A percentile compares a stretch with the other conserved stretches of the same genome.
Evolutionary conservation across 345 rosid genomes (phyloP).

Genomic region (Rubroshorea leprosula): DNA sequence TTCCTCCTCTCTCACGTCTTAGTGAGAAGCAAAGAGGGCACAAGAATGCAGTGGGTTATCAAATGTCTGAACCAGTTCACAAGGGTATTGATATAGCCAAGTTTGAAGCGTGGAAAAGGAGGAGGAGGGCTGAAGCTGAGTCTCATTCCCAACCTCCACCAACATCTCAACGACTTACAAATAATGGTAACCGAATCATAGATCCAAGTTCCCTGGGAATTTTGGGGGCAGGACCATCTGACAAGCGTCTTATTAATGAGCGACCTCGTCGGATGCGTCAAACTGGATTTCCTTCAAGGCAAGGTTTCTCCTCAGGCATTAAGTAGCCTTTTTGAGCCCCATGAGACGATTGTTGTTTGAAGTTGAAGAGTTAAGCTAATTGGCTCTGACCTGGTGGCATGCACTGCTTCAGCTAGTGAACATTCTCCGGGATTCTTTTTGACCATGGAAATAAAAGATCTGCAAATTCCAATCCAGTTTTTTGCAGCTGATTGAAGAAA

Average conservation of each 20-base stretch:
- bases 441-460: slow-evolving; percentile 21
- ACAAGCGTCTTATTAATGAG: slow-evolving; percentile 37
- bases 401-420: slow-evolving; percentile 21
- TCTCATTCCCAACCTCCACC: slow-evolving; percentile 36
- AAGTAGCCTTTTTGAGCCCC: slow-evolving; percentile 17
- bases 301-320: slow-evolving; percentile 47
- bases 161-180: slow-evolving; percentile 34
- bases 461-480: slow-evolving; percentile 17
- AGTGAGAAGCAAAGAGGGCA: slow-evolving; percentile 47
- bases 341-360: slow-evolving; percentile 14
- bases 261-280: slow-evolving; percentile 57
- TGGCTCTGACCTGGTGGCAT: slow-evolving; percentile 20
- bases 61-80: slow-evolving; percentile 42
- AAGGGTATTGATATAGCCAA: slow-evolving; percentile 65
- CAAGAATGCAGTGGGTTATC: slow-evolving; percentile 38
- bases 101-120: slow-evolving; percentile 88
- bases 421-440: slow-evolving; percentile 36
- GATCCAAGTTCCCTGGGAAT: slow-evolving; percentile 87
- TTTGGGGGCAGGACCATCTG: slow-evolving; percentile 92
- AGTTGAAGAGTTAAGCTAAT: slow-evolving; percentile 17
- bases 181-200: slow-evolving; percentile 30
- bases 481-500: slow-evolving; percentile 21
- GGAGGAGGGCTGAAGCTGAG: slow-evolving; percentile 65
- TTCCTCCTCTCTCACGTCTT: slow-evolving; percentile 35
- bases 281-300: slow-evolving; percentile 58